Base-by-base conservation (phyloP, 495 filamentous ascomycete species). In the Trichoderma erinaceum region DNA sequence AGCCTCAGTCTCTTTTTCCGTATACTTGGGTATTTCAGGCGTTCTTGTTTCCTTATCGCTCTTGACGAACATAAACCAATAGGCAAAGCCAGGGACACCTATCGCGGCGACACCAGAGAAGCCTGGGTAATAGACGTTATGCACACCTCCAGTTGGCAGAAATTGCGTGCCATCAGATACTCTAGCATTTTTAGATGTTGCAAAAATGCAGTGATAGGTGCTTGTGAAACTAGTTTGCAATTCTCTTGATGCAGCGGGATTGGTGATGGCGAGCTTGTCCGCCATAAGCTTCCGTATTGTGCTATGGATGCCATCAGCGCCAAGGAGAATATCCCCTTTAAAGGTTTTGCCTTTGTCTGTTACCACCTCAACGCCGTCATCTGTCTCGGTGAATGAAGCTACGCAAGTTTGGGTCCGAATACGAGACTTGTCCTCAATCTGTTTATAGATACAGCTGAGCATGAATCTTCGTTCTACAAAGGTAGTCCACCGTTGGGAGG, bases 11-110 rank as follows among this genome's bases (percentile, higher is more conserved):
- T 74, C 68, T 7, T 63, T 25, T 13, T 72, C 69, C 0, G 72
- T 69, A 56, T 67, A 75, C 18, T 63, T 68, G 18, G 70, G 72
- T 10, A 35, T 65, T 43, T 69, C 64, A 0, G 69, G 72, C 2
- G 69, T 72, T 15, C n/a, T 63, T 0, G 71, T 69, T 21, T 23
- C 15, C 4, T 58, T n/a, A 18, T 70, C 69, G 48, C 69, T 65
- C 44, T 75, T 75, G 8, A 73, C 63, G 52, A 72, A 73, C 29
- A 75, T 46, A 48, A 75, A 75, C 73, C 73, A 75, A 48, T 76
- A 78, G 12, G 75, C 68, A 50, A 70, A 68, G 0, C 68, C 73
- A 0, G 50, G 41, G 5, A 64, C 67, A 1, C 69, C 69, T 2
- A 66, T 66, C 0, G 73, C 65, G 3, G 61, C 38, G 29, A 71